Conservation (phyloP, 495 filamentous ascomycete species). For the Trichoderma gamsii region DNA sequence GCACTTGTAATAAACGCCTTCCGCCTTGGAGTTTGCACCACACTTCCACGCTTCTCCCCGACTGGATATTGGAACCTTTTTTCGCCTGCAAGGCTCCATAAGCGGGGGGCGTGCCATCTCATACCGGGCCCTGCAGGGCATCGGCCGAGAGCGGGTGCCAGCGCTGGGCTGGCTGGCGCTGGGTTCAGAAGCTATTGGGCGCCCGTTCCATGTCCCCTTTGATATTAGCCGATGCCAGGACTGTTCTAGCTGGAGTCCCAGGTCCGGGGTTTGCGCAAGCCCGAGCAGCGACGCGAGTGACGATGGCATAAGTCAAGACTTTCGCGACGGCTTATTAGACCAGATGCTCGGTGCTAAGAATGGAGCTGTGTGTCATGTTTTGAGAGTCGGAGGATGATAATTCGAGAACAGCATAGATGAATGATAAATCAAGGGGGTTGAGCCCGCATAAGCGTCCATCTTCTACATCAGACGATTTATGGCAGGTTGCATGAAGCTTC, state of each 20-base stretch:
- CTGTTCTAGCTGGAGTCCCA: neutral
- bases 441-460: too few relatives aligned
- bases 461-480: too few relatives aligned
- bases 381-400: too few relatives aligned
- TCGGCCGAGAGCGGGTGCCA: constrained; percentile 13
- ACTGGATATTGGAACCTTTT: neutral
- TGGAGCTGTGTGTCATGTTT: too few relatives aligned
- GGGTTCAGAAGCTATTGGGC: neutral
- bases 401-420: too few relatives aligned
- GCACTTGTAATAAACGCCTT: neutral
- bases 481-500: too few relatives aligned
- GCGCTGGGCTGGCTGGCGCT: neutral
- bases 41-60: neutral
- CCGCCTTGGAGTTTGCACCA: constrained; percentile 2
- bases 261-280: neutral
- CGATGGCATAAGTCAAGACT: neutral
- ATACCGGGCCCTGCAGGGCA: neutral
- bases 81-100: neutral
- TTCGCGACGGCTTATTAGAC: neutral
- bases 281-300: neutral
- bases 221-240: neutral
- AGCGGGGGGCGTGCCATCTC: neutral
- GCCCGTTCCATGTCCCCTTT: neutral
- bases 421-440: too few relatives aligned
- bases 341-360: neutral